Evolutionary conservation across 2,329 filamentous ascomycete genomes (phyloP), one percentile per base, ranked within the genome.

Genomic region (Clonostachys sp.): DNA sequence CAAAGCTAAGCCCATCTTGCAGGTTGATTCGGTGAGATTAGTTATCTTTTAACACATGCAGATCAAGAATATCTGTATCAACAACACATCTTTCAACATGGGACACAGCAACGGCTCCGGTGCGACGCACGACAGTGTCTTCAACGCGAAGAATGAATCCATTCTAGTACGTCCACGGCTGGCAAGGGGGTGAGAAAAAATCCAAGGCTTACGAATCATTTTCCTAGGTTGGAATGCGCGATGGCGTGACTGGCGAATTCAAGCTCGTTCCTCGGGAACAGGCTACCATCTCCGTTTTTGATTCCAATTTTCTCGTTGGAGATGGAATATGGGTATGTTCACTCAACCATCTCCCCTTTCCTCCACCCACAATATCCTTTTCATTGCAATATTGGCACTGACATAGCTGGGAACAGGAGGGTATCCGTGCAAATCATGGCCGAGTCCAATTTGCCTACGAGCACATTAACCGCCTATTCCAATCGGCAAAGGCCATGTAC

Each of bases 401-500:
- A n/a, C 43, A 34, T 12, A 36, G 16, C 16, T 12, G 34, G 10
- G 5, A 10, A 14, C 20, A 45, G 57, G 58, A 61, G 41, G 57
- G 58, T 18, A 58, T 60, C n/a, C 55, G 58, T 14, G 55, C 57
- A 2, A 50, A 53, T 39, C 46, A 48, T 14, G 57, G 59, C 13
- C 49, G 52, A 0, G 45, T 61, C 3, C 58, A 61, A 24, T 61
- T 61, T 49, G 58, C 57, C 12, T 46, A 48, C 6, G 59, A 58
- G 13, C 59, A 61, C 45, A 53, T 61, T 40, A 50, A 58, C 46
- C 53, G 59, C 1, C 51, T 61, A 1, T 61, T 58, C 44, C 59
- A 61, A 16, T 53, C 57, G 3, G 59, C 59, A 20, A 60, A 60
- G 20, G 59, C 59, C 18, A 61, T 61, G 58, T 53, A 51, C 36